Conservation (phyloP, 441 rosid genomes). For the Macaranga tanarius region DNA sequence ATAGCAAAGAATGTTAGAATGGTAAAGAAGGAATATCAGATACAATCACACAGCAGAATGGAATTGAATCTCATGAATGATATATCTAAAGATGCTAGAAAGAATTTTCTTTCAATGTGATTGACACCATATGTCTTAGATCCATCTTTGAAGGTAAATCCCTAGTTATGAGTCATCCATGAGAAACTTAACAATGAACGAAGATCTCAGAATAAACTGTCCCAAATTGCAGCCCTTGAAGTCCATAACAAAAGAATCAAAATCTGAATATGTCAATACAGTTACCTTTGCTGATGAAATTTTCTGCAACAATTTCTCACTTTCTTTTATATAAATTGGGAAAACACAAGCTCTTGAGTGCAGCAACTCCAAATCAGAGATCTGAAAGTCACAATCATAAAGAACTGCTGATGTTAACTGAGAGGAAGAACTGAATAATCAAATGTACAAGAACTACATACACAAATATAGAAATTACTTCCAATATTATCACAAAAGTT, state of each 20-base stretch:
- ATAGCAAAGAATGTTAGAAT: neutral
- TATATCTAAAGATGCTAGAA: neutral
- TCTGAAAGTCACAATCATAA: constrained; percentile 36
- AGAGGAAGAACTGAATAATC: constrained; percentile 14
- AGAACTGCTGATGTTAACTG: constrained; percentile 15
- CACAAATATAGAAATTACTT: constrained; percentile 12
- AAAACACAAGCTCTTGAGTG: constrained; percentile 51
- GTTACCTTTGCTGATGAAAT: constrained; percentile 68
- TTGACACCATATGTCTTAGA: neutral
- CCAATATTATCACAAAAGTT: constrained; percentile 17
- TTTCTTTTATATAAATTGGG: constrained; percentile 55
- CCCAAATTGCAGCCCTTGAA: neutral
- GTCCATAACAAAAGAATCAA: neutral
- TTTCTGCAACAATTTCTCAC: constrained; percentile 54
- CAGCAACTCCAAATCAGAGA: constrained; percentile 64
- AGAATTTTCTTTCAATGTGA: neutral
- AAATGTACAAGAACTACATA: neutral
- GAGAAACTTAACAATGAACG: neutral
- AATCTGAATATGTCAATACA: constrained; percentile 12
- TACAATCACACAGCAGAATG: neutral
- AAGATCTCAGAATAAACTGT: neutral
- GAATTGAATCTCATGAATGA: neutral
- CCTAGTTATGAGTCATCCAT: neutral
- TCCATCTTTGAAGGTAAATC: neutral
- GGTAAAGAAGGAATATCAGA: neutral